Evolutionary conservation across 2,329 filamentous ascomycete genomes (phyloP).

Genomic region (Calonectria pteridis): DNA sequence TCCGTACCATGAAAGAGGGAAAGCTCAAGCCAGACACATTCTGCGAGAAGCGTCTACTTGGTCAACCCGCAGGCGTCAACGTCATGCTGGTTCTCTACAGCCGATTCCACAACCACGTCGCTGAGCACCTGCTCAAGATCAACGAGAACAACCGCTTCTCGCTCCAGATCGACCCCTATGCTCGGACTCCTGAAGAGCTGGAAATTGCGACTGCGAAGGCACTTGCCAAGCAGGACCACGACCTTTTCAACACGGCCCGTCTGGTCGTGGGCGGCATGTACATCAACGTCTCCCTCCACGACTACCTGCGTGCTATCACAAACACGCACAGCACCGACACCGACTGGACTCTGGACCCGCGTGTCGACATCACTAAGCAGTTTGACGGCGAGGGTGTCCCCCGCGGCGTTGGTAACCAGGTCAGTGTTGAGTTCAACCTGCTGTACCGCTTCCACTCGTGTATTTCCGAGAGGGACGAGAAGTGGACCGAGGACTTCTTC

Average conservation of each 20-base stretch:
- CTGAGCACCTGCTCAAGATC: constrained; percentile 71
- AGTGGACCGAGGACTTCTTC: constrained; percentile 70
- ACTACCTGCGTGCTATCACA: constrained; percentile 72
- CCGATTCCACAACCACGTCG: constrained; percentile 78
- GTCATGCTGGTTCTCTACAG: constrained; percentile 77
- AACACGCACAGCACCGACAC: constrained; percentile 70
- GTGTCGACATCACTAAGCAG: constrained; percentile 61
- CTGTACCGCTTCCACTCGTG: constrained; percentile 75
- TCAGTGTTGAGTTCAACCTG: constrained; percentile 77
- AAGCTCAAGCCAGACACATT: constrained; percentile 80
- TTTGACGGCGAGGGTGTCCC: constrained; percentile 61
- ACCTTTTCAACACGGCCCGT: constrained; percentile 68
- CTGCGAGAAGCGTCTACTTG: constrained; percentile 72
- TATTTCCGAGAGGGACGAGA: constrained; percentile 70
- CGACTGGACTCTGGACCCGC: constrained; percentile 73
- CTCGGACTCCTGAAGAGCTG: constrained; percentile 40
- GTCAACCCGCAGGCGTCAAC: constrained; percentile 76
- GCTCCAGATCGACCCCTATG: neutral
- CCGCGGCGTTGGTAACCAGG: constrained; percentile 73
- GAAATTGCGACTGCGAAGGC: constrained; percentile 41
- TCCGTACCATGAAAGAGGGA: constrained; percentile 74
- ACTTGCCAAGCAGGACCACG: constrained; percentile 59
- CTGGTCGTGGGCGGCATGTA: constrained; percentile 67
- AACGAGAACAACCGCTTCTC: constrained; percentile 75
- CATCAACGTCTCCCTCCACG: constrained; percentile 67